Evolutionary conservation across 1,284 basidiomycete species (phyloP).

Genomic region (Leccinum proximum): DNA sequence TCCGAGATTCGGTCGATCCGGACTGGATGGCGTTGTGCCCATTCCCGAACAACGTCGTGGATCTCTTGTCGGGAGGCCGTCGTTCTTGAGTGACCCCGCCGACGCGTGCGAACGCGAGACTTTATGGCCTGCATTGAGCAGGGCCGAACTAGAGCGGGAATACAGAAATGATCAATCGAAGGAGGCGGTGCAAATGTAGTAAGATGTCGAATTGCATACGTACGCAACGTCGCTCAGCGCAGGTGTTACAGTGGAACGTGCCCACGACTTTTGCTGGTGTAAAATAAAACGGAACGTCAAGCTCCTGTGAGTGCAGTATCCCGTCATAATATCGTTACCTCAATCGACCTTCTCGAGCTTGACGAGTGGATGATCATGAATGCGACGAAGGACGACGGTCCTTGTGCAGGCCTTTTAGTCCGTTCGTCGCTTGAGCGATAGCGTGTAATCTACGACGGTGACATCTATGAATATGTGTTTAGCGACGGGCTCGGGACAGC

Average conservation of each 20-base stretch:
- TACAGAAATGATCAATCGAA: background rate
- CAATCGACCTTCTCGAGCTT: no score
- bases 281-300: slow-evolving; percentile 87
- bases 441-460: no score
- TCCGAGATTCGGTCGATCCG: slow-evolving; percentile 77
- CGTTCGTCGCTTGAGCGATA: no score
- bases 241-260: slow-evolving; percentile 83
- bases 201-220: slow-evolving; percentile 28
- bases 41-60: slow-evolving; percentile 83
- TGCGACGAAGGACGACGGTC: no score
- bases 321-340: slow-evolving; percentile 1
- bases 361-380: no score
- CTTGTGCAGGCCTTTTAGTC: no score
- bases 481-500: no score
- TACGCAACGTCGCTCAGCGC: slow-evolving; percentile 74
- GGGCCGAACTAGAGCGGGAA: slow-evolving; percentile 61
- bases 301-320: slow-evolving; percentile 53
- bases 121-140: slow-evolving; percentile 83
- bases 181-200: background rate
- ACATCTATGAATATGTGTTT: no score
- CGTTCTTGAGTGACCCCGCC: slow-evolving; percentile 89
- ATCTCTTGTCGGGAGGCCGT: slow-evolving; percentile 72
- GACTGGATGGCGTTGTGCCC: slow-evolving; percentile 82
- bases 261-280: slow-evolving; percentile 83
- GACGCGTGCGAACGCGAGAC: slow-evolving; percentile 91